These are phyloP conservation scores for Pyricularia grisea DNA, from an alignment of 2,329 filamentous ascomycete species.

Conservation along the genomic window DNA sequence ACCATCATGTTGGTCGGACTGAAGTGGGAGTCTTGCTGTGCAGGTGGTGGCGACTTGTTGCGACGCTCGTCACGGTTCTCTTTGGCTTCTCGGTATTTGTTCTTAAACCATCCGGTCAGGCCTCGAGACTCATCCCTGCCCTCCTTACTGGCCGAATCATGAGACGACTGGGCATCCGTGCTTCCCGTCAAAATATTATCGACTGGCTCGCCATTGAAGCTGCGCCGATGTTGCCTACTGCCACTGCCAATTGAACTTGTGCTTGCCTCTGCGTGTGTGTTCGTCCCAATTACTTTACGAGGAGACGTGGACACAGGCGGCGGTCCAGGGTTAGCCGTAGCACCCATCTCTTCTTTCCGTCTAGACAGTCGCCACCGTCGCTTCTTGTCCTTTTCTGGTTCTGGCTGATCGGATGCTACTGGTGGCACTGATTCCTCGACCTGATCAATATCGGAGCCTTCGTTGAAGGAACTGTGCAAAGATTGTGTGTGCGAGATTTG, in stretches of 20 bases:
- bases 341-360: slow-evolving; percentile 46
- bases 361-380: slow-evolving; percentile 66
- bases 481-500: slow-evolving; percentile 69
- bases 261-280: slow-evolving; percentile 55
- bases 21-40: slow-evolving; percentile 16
- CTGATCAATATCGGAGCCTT: slow-evolving; percentile 72
- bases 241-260: slow-evolving; percentile 60
- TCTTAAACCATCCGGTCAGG: slow-evolving; percentile 48
- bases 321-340: neutral
- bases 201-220: slow-evolving; percentile 38
- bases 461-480: slow-evolving; percentile 67
- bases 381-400: slow-evolving; percentile 57
- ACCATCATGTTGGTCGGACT: slow-evolving; percentile 21
- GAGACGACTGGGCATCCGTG: slow-evolving; percentile 26
- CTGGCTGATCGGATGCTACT: slow-evolving; percentile 13
- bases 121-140: slow-evolving; percentile 38
- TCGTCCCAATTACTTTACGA: slow-evolving; percentile 44
- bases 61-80: slow-evolving; percentile 45
- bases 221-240: slow-evolving; percentile 36
- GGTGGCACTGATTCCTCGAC: slow-evolving; percentile 43
- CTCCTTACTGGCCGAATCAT: slow-evolving; percentile 23
- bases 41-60: slow-evolving; percentile 45
- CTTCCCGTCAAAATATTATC: slow-evolving; percentile 15
- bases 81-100: slow-evolving; percentile 50
- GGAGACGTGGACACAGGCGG: slow-evolving; percentile 20